Evolutionary conservation across 768 basidiomycete species (phyloP).

Genomic region (Suillus subalutaceus): DNA sequence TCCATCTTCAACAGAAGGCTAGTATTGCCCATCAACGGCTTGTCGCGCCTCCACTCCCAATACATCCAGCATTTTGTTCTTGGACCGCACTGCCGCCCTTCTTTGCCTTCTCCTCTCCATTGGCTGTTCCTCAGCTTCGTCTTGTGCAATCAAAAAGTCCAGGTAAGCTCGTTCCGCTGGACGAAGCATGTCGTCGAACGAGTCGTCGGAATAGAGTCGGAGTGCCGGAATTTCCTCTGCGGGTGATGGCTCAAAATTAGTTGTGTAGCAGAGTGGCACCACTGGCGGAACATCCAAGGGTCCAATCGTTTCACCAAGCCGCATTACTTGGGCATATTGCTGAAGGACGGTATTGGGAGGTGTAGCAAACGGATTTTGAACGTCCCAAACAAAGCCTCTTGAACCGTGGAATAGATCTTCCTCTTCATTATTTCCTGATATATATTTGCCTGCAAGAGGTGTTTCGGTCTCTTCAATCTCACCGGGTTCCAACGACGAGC

Average conservation of each 20-base stretch:
- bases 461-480: constrained; percentile 8
- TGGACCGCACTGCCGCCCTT: constrained; percentile 12
- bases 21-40: constrained; percentile 9
- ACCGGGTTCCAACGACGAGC: constrained; percentile 8
- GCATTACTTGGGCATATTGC: constrained; percentile 1
- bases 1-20: neutral
- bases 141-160: constrained; percentile 5
- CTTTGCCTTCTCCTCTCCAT: constrained; percentile 9
- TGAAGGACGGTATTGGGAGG: constrained; percentile 8
- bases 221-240: neutral
- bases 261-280: neutral
- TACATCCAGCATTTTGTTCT: constrained; percentile 15
- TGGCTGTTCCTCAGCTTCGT: constrained; percentile 9
- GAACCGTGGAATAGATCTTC: neutral
- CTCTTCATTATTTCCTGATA: neutral
- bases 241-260: neutral
- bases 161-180: constrained; percentile 10
- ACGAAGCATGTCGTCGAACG: neutral
- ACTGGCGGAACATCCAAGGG: constrained; percentile 6
- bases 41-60: constrained; percentile 14
- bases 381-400: constrained; percentile 21
- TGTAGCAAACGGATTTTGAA: constrained; percentile 16
- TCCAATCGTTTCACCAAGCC: constrained; percentile 6
- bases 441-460: neutral
- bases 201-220: neutral